Evolutionary conservation across 768 basidiomycete genomes (phyloP).

Genomic region (Gautieria morchelliformis): DNA sequence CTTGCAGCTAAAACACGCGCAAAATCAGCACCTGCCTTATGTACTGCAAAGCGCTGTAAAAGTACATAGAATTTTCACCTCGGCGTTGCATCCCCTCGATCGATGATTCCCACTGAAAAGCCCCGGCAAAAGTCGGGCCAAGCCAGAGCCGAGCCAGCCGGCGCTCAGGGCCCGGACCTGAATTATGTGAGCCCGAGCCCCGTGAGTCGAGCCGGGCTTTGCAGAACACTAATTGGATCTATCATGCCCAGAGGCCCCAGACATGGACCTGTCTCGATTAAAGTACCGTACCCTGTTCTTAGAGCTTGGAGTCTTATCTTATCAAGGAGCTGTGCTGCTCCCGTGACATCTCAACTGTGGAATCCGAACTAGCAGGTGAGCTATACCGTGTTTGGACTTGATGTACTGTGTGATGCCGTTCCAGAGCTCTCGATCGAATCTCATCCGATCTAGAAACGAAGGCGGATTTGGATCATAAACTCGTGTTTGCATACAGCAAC

Average conservation of each 20-base stretch:
- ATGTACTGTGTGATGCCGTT: too few species aligned
- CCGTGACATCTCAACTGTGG: background rate
- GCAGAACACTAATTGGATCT: background rate
- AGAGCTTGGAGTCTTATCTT: background rate
- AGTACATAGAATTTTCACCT: too few species aligned
- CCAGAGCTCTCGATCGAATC: slow-evolving; percentile 4
- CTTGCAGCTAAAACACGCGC: too few species aligned
- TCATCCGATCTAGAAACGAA: slow-evolving; percentile 31
- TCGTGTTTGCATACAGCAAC: slow-evolving; percentile 31
- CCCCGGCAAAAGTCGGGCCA: too few species aligned
- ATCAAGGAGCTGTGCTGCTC: slow-evolving; percentile 2
- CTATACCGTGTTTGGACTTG: background rate
- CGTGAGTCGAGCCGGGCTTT: too few species aligned
- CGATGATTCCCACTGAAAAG: too few species aligned
- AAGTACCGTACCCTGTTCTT: slow-evolving; percentile 2
- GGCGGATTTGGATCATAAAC: slow-evolving; percentile 28
- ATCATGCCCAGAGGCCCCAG: background rate
- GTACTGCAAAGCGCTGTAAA: too few species aligned
- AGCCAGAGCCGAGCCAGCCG: too few species aligned
- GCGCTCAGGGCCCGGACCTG: too few species aligned
- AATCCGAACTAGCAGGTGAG: background rate
- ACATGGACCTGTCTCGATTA: background rate
- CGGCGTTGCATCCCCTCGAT: too few species aligned
- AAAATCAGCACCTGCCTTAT: too few species aligned
- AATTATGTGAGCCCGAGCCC: too few species aligned